A percentile compares a stretch with the other conserved stretches of the same genome.
Evolutionary conservation across 2,329 filamentous ascomycete genomes (phyloP).

Genomic region (Nannizziopsis arthrosporioides): DNA sequence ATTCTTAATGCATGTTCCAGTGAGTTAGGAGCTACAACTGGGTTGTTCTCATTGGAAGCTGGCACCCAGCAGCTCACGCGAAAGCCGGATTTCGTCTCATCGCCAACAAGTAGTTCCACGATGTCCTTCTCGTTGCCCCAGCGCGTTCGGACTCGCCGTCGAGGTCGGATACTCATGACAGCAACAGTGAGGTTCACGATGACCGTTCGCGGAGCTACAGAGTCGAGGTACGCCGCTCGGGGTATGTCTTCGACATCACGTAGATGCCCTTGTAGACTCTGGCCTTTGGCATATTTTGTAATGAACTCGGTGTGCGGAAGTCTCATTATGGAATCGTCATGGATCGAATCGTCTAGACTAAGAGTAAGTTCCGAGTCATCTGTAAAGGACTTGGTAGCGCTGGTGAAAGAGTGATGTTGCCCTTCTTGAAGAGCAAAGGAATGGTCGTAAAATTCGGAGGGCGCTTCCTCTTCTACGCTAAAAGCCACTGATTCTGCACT

Average conservation of each 20-base stretch:
- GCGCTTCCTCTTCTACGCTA: conserved; percentile 24
- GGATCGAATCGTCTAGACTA: conserved; percentile 11
- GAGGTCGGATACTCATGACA: conserved; percentile 58
- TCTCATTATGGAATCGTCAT: conserved; percentile 10
- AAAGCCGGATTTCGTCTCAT: conserved; percentile 74
- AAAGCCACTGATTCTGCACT: conserved; percentile 13
- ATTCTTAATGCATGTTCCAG: conserved; percentile 34
- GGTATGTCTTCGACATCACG: conserved; percentile 61
- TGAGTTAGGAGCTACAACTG: conserved; percentile 16
- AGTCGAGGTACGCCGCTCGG: conserved; percentile 50
- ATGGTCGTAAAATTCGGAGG: conserved; percentile 64
- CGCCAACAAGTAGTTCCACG: conserved; percentile 67
- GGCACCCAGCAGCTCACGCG: conserved; percentile 73
- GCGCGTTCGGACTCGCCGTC: conserved; percentile 55
- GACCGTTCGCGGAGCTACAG: conserved; percentile 66
- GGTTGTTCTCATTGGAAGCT: conserved; percentile 21
- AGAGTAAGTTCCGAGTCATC: conserved; percentile 11
- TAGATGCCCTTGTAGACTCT: conserved; percentile 38
- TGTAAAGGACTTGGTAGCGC: conserved; percentile 9
- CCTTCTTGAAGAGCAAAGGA: conserved; percentile 60
- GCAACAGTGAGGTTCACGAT: conserved; percentile 73
- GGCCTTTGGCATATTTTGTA: conserved; percentile 12
- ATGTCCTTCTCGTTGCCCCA: conserved; percentile 48
- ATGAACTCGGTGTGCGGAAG: conserved; percentile 9
- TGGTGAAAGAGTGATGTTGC: conserved; percentile 3